Evolutionary conservation across 352 stramenopile genomes (phyloP).

Genomic region (Phytophthora ohioensis): DNA sequence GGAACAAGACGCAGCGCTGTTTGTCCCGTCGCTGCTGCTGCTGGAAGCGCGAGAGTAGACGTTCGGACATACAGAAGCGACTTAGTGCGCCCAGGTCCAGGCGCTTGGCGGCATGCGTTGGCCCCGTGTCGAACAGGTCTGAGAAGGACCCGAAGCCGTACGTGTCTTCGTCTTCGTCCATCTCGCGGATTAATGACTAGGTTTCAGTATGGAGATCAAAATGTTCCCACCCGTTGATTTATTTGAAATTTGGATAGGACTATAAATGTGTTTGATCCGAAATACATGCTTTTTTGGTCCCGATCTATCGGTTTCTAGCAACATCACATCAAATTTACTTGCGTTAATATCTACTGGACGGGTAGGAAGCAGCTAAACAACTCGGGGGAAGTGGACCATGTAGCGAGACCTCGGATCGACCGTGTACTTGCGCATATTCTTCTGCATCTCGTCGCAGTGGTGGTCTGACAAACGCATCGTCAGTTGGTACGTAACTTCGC

Average conservation of each 20-base stretch:
- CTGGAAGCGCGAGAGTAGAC: conserved; percentile 48
- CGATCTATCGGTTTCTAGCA: neutral
- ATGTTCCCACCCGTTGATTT: neutral
- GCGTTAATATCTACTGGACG: too few species aligned
- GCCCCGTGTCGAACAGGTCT: conserved; percentile 51
- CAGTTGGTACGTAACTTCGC: conserved; percentile 67
- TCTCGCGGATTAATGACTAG: conserved; percentile 5
- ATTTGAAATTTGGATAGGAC: conserved; percentile 2
- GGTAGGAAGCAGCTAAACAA: conserved; percentile 23
- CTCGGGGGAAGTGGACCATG: conserved; percentile 56
- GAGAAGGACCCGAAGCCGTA: conserved; percentile 79
- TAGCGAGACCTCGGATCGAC: conserved; percentile 75
- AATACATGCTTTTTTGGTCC: conserved; percentile 5
- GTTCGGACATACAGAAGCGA: conserved; percentile 62
- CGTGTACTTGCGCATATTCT: conserved; percentile 82
- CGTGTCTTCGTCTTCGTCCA: conserved; percentile 72
- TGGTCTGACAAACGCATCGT: conserved; percentile 64
- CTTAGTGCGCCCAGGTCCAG: conserved; percentile 52
- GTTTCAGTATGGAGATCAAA: neutral
- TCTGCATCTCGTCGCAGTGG: conserved; percentile 68
- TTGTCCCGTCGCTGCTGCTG: conserved; percentile 26
- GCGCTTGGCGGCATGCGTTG: conserved; percentile 16
- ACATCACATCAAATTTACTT: too few species aligned
- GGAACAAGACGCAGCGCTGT: conserved; percentile 35
- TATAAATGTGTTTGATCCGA: neutral